A percentile compares a stretch with the other conserved stretches of the same genome.
These are phyloP conservation scores for Fomitopsis serialis DNA, from an alignment of 768 basidiomycete genomes.

Conservation along the genomic window DNA sequence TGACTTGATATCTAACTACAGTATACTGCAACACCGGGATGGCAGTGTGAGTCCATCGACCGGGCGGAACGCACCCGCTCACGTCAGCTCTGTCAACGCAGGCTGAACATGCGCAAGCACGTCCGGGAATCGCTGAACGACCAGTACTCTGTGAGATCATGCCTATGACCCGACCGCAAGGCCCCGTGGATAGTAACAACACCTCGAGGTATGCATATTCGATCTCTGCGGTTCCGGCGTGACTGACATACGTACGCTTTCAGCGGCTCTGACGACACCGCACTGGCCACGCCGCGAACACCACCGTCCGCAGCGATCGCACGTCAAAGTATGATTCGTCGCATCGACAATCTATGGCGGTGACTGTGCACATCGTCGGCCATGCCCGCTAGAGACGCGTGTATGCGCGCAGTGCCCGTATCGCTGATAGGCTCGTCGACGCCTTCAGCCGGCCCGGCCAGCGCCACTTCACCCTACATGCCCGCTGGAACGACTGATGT, in stretches of 20 bases:
- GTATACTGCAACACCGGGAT: neutral
- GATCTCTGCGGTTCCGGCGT: no score
- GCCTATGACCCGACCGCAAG: neutral
- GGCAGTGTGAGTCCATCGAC: neutral
- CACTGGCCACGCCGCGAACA: no score
- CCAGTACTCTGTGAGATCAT: neutral
- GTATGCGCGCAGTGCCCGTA: no score
- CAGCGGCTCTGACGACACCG: slow-evolving; percentile 9
- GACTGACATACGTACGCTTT: slow-evolving; percentile 30
- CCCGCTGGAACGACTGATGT: no score
- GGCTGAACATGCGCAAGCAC: neutral
- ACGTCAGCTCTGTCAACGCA: neutral
- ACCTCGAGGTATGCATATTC: neutral
- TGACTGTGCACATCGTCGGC: no score
- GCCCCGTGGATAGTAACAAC: neutral
- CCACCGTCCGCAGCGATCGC: no score
- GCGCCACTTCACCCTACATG: no score
- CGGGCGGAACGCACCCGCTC: neutral
- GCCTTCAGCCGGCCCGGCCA: no score
- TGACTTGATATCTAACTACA: neutral
- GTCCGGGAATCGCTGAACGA: neutral
- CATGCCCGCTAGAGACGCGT: no score
- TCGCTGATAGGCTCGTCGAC: no score
- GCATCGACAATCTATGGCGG: no score
- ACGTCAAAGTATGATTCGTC: no score